Evolutionary conservation across 352 stramenopile species (phyloP).

Genomic region (Phytophthora foliorum): DNA sequence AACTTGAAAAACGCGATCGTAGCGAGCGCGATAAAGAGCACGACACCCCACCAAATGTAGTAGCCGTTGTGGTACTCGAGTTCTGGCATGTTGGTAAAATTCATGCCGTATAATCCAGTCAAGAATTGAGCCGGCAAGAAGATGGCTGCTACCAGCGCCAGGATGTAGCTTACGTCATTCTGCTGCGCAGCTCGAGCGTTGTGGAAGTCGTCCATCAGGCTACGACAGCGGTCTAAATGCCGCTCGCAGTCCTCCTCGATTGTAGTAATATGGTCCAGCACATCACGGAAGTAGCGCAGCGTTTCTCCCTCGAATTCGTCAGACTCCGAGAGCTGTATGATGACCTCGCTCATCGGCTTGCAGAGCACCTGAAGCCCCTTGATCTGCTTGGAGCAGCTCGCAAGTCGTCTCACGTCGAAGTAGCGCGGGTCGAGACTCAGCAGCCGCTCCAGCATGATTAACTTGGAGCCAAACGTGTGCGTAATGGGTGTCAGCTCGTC

Average conservation of each 20-base stretch:
- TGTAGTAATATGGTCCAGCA: constrained; percentile 85
- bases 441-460: constrained; percentile 77
- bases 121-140: constrained; percentile 89
- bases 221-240: constrained; percentile 75
- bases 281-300: constrained; percentile 83
- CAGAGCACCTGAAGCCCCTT: constrained; percentile 84
- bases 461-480: constrained; percentile 73
- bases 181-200: constrained; percentile 70
- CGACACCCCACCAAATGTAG: constrained; percentile 80
- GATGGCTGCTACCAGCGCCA: constrained; percentile 83
- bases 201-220: constrained; percentile 74
- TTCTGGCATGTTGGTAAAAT: constrained; percentile 91
- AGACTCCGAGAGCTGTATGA: constrained; percentile 76
- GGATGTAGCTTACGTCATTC: constrained; percentile 81
- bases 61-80: constrained; percentile 82
- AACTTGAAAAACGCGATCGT: constrained; percentile 72
- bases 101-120: constrained; percentile 91
- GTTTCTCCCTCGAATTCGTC: constrained; percentile 79
- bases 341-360: constrained; percentile 72
- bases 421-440: constrained; percentile 60
- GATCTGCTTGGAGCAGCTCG: constrained; percentile 70
- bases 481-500: constrained; percentile 84
- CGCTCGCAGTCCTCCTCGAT: constrained; percentile 86
- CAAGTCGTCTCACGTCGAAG: constrained; percentile 68
- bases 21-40: constrained; percentile 55